A percentile compares a stretch with the other conserved stretches of the same genome.
These are phyloP conservation scores for Friedmanniomyces endolithicus DNA, from an alignment of 495 filamentous ascomycete genomes.

Conservation along the genomic window DNA sequence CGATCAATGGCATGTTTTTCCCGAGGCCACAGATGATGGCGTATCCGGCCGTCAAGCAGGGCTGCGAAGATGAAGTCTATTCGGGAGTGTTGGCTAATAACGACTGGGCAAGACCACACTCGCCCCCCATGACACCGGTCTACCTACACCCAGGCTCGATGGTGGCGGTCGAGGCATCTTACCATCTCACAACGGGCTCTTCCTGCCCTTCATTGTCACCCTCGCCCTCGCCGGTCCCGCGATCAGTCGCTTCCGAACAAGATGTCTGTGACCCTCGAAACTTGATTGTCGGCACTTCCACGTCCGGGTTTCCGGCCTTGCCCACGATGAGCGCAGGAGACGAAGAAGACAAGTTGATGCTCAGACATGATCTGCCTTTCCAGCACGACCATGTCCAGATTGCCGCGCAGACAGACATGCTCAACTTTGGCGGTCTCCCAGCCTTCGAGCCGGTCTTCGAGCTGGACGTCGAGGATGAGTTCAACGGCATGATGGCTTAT, in stretches of 20 bases:
- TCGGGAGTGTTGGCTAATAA: conserved; percentile 62
- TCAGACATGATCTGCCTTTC: conserved; percentile 30
- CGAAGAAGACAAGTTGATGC: conserved; percentile 55
- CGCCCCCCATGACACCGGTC: conserved; percentile 80
- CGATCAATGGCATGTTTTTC: conserved; percentile 68
- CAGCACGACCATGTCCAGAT: conserved; percentile 36
- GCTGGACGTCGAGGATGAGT: conserved; percentile 85
- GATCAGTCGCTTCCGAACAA: conserved; percentile 51
- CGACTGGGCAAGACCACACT: conserved; percentile 63
- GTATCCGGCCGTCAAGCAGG: conserved; percentile 64
- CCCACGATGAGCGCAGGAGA: conserved; percentile 58
- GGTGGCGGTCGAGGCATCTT: conserved; percentile 46
- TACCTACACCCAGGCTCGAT: conserved; percentile 20
- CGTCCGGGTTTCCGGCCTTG: conserved; percentile 52
- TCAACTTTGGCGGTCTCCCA: conserved; percentile 54
- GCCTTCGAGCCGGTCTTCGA: conserved; percentile 79
- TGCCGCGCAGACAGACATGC: conserved; percentile 34
- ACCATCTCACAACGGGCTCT: conserved; percentile 58
- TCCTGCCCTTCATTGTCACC: conserved; percentile 81
- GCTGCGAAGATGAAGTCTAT: conserved; percentile 61
- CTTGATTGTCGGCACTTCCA: conserved; percentile 59
- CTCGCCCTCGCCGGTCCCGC: conserved; percentile 67
- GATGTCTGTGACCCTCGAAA: conserved; percentile 92
- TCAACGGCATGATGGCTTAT: conserved; percentile 65
- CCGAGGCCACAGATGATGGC: conserved; percentile 47